Evolutionary conservation across 495 filamentous ascomycete species (phyloP), one percentile per base, ranked within the genome.

Genomic region (Peziza echinospora): DNA sequence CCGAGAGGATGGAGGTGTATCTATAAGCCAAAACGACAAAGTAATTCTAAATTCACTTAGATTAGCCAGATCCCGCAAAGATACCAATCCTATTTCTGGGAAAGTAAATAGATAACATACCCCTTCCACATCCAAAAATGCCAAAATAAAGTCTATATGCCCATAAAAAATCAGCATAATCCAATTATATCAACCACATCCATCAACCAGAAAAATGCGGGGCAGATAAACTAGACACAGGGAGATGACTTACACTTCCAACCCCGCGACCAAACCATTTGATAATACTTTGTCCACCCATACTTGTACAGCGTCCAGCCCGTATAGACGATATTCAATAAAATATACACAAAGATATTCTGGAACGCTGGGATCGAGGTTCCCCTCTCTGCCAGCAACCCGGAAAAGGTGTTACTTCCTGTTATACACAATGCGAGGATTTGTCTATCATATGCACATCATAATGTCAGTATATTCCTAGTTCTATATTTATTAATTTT

Each of bases 361-460:
- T 97, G 89, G 65, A 94, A 93, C 30, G 89, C 85, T n/a, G 89
- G 89, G 55, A 97, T 91, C 23, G 73, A 82, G 48, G 82, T 89
- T 22, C 73, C 69, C 46, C 73, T 62, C 1, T 59, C 54, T 19
- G 66, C 70, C 11, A 97, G 78, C 19, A 94, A 74, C 10, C 70
- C 69, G 17, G 79, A 80, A 63, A 96, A 82, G 39, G 87, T 94
- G 61, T 86, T 89, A 17, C 83, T 89, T 13, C 72, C 72, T 3
- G 84, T 93, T 63, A 91, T 84, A 65, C 82, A 81, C 49, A 96
- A 74, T 5, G 86, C 71, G 17, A 94, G 75, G 26, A 84, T 55
- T 70, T 96, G 87, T 47, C 80, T 82, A 40, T n/a, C n/a, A n/a
- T n/a, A n/a, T n/a, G n/a, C n/a, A n/a, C n/a, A n/a, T n/a, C n/a